Conservation (phyloP, 2,329 filamentous ascomycete genomes). For the Podosphaera leucotricha region DNA sequence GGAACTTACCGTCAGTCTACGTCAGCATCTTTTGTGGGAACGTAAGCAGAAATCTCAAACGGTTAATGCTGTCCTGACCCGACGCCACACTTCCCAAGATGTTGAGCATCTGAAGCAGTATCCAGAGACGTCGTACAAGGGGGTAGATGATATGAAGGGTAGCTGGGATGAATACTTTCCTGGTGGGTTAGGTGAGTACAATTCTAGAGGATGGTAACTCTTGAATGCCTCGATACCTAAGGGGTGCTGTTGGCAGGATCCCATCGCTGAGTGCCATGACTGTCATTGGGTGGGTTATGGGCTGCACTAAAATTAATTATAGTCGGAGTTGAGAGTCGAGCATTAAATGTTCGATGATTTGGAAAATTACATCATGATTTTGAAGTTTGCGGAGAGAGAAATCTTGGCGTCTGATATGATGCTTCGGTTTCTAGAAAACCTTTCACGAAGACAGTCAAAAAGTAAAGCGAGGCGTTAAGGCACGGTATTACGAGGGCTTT, state of each 20-base stretch:
- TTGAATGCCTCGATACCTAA: background rate
- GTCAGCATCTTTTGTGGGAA: constrained; percentile 83
- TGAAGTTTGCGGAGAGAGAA: too few species aligned
- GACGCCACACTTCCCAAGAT: constrained; percentile 75
- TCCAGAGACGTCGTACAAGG: constrained; percentile 39
- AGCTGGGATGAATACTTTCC: constrained; percentile 62
- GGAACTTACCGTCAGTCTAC: constrained; percentile 78
- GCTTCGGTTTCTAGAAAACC: too few species aligned
- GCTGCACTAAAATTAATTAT: too few species aligned
- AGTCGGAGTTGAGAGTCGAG: too few species aligned
- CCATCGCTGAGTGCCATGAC: background rate
- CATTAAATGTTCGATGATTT: too few species aligned
- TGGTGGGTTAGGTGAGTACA: constrained; percentile 58
- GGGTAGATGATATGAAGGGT: constrained; percentile 39
- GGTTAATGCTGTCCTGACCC: constrained; percentile 69
- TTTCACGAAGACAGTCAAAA: too few species aligned
- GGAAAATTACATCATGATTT: too few species aligned
- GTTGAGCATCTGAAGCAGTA: constrained; percentile 71
- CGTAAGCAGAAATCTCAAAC: constrained; percentile 83
- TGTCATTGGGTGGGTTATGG: too few species aligned
- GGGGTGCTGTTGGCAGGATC: background rate
- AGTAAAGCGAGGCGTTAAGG: too few species aligned
- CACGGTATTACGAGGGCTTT: too few species aligned
- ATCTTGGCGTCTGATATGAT: too few species aligned
- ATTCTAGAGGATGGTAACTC: constrained; percentile 59